Base-by-base conservation (phyloP, 306 rosid species). In the Cucumis cinereus region DNA sequence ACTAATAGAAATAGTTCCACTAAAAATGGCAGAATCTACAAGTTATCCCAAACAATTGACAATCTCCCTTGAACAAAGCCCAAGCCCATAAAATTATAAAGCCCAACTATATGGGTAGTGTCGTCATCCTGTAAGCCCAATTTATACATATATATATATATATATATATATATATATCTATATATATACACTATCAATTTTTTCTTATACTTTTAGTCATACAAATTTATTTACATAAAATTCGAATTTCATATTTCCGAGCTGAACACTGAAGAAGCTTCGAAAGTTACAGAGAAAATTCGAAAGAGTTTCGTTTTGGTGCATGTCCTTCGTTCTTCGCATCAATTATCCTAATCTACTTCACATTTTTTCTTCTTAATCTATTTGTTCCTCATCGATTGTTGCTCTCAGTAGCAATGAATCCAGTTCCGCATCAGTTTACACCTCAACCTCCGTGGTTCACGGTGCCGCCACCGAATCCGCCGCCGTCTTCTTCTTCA, bases 391-490 rank as follows among this genome's bases (percentile, higher is more conserved):
- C 19, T 36, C 15, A 64, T 19, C 20, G 28, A 36, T 19, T 52
- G 1, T 24, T 10, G 52, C 26, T 55, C 38, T 40, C 61, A 10
- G 20, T 6, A 74, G 70, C 57, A 59, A 88, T 91, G 97, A 86
- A 91, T 79, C 81, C 79, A 0, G 50, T 77, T 79, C 87, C 70
- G 24, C 88, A 85, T 66, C 96, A 84, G 14, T 80, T 84, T 12
- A 40, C 64, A 2, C 79, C 80, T 30, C 73, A 60, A 20, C 79
- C 82, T 47, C 84, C 80, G 2, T 83, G 86, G 85, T 79, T 87
- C 78, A 87, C 86, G 2, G 66, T 81, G 77, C 55, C 86, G 43
- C 89, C 89, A 1, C 86, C 90, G 10, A 81, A 81, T 77, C 87
- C 49, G 15, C 91, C 90, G 16, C 75, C 75, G 64, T 83, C 98